Base-by-base conservation (phyloP, 2,329 filamentous ascomycete species). In the Sarocladium strictum region DNA sequence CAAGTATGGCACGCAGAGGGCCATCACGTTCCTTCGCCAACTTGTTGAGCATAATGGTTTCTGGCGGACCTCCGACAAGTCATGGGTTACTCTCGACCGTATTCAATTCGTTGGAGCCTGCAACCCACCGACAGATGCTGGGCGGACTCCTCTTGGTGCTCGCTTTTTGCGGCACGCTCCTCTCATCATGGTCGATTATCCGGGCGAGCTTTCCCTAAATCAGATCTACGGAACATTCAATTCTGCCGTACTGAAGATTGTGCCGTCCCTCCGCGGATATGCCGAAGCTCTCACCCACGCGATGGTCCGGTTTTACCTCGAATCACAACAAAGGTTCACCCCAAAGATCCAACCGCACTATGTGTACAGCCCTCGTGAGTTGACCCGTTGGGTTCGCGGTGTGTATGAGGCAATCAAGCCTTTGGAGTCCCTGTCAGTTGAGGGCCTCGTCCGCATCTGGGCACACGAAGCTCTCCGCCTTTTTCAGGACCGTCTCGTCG, bases 141-240 rank as follows among this genome's bases (percentile, higher is more conserved):
- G 94, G 24, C 91, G 94, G 80, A 97, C 94, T 12, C 88, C 94
- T 0, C 86, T 99, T 76, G 94, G 90, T 41, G 85, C 90, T 51
- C 83, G 94, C 62, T 99, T 99, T 82, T 79, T 99, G 60, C 85
- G 95, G 56, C 95, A 99, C 69, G 91, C 94, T 15, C 94, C 94
- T n/a, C 83, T 99, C 54, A 89, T 99, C 72, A 99, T 99, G 95
- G 95, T 99, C 40, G 94, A 99, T 67, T 99, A 99, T 66, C 94
- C 94, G 57, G 94, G 95, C 64, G 91, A 99, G 73, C 78, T 91
- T 41, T 99, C 95, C 3, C 81, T 99, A 35, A 87, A 86, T 61
- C 94, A 99, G 69, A 99, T 99, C 61, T 99, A 99, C 67, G 94
- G 95, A 62, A 97, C 95, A 0, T 99, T 99, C 81, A 99, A 96